These are phyloP conservation scores for Theileria parva DNA, from an alignment of 169 alveolate genomes.

Conservation along the genomic window DNA sequence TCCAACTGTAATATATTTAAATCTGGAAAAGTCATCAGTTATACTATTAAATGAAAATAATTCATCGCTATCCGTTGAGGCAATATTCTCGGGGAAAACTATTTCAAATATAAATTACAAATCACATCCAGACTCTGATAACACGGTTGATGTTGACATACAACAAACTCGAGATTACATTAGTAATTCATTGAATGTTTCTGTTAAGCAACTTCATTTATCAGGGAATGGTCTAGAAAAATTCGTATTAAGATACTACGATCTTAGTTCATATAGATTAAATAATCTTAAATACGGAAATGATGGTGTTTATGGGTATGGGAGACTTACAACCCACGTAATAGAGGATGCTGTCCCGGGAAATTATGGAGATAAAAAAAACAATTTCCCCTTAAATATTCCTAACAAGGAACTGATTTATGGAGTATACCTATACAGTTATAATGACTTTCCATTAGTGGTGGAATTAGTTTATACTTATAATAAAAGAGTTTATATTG, in stretches of 20 bases:
- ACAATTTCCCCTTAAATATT: not conserved
- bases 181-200: not conserved
- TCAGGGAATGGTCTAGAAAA: not conserved
- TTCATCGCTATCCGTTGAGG: not conserved
- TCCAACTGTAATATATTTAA: not conserved
- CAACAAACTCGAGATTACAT: not conserved
- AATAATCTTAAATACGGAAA: not conserved
- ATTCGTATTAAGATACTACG: not conserved
- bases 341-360: not conserved
- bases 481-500: not conserved
- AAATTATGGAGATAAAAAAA: not conserved
- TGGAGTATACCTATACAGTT: not conserved
- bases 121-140: not conserved
- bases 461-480: not conserved
- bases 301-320: not conserved
- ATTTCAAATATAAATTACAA: not conserved
- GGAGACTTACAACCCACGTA: not conserved
- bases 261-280: not conserved
- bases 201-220: not conserved
- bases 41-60: slow-evolving; percentile 5
- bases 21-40: not conserved
- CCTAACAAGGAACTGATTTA: not conserved
- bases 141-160: not conserved
- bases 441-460: not conserved
- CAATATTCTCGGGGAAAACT: not conserved